Conservation (phyloP, 768 basidiomycete genomes). For the Mycena galopus region DNA sequence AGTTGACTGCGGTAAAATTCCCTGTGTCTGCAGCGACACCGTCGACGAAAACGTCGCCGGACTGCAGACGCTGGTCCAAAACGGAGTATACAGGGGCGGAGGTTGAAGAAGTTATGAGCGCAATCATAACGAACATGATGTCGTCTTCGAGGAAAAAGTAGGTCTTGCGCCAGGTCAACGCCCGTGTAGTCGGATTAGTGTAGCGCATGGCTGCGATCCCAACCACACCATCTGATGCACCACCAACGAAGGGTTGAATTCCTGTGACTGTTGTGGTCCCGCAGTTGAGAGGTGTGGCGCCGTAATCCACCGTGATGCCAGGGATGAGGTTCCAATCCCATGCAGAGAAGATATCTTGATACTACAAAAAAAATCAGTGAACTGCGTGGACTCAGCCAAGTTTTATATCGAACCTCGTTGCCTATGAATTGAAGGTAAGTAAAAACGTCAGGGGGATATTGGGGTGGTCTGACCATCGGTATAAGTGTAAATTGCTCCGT, state of each 20-base stretch:
- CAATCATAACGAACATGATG: slow-evolving; percentile 49
- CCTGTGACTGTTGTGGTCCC: slow-evolving; percentile 37
- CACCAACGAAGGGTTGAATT: slow-evolving; percentile 49
- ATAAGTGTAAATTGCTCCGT: slow-evolving; percentile 65
- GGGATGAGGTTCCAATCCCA: slow-evolving; percentile 75
- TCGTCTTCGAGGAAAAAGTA: slow-evolving; percentile 53
- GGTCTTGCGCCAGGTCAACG: slow-evolving; percentile 50
- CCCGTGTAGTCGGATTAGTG: slow-evolving; percentile 48
- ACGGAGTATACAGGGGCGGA: slow-evolving; percentile 47
- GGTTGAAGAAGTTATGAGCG: slow-evolving; percentile 40
- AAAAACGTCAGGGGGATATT: neutral
- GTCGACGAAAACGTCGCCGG: slow-evolving; percentile 40
- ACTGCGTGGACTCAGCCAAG: neutral
- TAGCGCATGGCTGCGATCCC: slow-evolving; percentile 53
- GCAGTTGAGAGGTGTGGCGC: slow-evolving; percentile 46
- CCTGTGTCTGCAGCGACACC: slow-evolving; percentile 23
- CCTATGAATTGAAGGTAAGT: slow-evolving; percentile 40
- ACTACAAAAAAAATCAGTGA: slow-evolving; percentile 12
- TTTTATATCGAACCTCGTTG: slow-evolving; percentile 46
- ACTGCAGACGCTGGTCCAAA: slow-evolving; percentile 49
- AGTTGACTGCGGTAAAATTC: slow-evolving; percentile 41
- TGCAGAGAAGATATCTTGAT: slow-evolving; percentile 59
- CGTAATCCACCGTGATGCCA: slow-evolving; percentile 55
- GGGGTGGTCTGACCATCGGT: slow-evolving; percentile 17
- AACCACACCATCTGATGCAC: slow-evolving; percentile 47